These are phyloP conservation scores for Scleroderma bovista DNA, from an alignment of 768 basidiomycete genomes.

Conservation along the genomic window DNA sequence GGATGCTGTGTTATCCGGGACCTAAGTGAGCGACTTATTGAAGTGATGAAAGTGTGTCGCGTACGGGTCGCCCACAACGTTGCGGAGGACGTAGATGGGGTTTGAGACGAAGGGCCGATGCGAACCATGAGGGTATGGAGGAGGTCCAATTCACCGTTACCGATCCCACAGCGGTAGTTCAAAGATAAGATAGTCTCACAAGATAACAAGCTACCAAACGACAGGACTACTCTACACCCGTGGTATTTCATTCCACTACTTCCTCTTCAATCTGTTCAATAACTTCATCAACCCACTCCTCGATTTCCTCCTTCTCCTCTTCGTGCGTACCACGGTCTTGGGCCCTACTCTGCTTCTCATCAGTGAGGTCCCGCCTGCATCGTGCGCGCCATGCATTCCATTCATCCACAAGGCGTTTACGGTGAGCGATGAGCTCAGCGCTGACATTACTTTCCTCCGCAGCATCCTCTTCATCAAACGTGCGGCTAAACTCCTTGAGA, in stretches of 20 bases:
- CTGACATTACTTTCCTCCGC: slow-evolving; percentile 92
- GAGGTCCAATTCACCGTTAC: too few species aligned
- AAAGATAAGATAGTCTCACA: too few species aligned
- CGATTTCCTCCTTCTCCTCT: slow-evolving; percentile 80
- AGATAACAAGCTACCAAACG: too few species aligned
- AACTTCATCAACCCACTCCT: slow-evolving; percentile 91
- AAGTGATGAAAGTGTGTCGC: background rate
- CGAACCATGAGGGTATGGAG: slow-evolving; percentile 11
- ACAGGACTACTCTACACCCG: slow-evolving; percentile 35
- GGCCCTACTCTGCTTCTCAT: slow-evolving; percentile 42
- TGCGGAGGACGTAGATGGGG: slow-evolving; percentile 41
- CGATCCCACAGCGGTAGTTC: too few species aligned
- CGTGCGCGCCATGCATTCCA: slow-evolving; percentile 96
- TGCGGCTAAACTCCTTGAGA: slow-evolving; percentile 83
- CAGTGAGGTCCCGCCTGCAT: slow-evolving; percentile 60
- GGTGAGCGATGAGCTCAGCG: slow-evolving; percentile 85
- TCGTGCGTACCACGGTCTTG: slow-evolving; percentile 37
- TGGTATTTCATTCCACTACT: slow-evolving; percentile 32
- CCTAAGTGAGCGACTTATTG: background rate
- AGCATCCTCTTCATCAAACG: slow-evolving; percentile 96
- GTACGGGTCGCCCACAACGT: slow-evolving; percentile 75
- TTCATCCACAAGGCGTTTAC: slow-evolving; percentile 91
- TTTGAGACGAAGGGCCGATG: slow-evolving; percentile 23
- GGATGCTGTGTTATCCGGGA: slow-evolving; percentile 48
- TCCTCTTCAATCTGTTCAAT: slow-evolving; percentile 86